These are phyloP conservation scores for Fragosphaeria purpurea DNA, from an alignment of 2,329 filamentous ascomycete genomes.

Conservation along the genomic window DNA sequence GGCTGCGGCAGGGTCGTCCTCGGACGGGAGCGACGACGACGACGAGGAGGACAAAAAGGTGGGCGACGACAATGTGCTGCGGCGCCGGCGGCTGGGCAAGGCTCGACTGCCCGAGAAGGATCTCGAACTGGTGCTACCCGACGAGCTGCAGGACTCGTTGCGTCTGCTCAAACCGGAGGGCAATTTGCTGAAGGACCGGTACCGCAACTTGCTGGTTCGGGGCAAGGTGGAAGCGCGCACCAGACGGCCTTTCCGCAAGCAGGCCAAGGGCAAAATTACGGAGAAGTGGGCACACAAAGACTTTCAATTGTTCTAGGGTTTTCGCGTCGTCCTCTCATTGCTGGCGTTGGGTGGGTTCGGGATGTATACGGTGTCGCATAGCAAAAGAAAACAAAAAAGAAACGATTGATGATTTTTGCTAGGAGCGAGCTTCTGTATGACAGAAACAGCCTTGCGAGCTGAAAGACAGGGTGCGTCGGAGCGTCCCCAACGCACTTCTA, in stretches of 20 bases:
- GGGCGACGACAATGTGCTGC: conserved; percentile 53
- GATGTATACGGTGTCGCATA: too few relatives aligned
- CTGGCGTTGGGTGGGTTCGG: neutral
- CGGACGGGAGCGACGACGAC: conserved; percentile 34
- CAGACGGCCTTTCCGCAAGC: conserved; percentile 70
- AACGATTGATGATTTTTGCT: too few relatives aligned
- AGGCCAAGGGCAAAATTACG: conserved; percentile 68
- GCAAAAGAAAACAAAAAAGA: too few relatives aligned
- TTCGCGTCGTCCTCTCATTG: neutral
- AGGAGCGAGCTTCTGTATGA: too few relatives aligned
- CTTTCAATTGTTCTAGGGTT: conserved; percentile 47
- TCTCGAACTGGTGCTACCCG: conserved; percentile 69
- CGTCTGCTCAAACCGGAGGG: conserved; percentile 83
- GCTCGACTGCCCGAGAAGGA: conserved; percentile 65
- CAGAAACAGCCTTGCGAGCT: too few relatives aligned
- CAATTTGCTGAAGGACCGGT: conserved; percentile 87
- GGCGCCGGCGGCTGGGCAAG: conserved; percentile 65
- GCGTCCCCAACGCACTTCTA: too few relatives aligned
- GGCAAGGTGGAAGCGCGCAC: conserved; percentile 82
- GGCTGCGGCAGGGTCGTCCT: conserved; percentile 28
- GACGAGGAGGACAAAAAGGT: conserved; percentile 46
- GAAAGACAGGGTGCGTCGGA: too few relatives aligned
- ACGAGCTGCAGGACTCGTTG: conserved; percentile 75
- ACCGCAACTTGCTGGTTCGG: conserved; percentile 76
- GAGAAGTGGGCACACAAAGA: conserved; percentile 99